phyloP scores from a whole-genome alignment of 495 filamentous ascomycete species.

The Talaromyces nanjingensis region DNA sequence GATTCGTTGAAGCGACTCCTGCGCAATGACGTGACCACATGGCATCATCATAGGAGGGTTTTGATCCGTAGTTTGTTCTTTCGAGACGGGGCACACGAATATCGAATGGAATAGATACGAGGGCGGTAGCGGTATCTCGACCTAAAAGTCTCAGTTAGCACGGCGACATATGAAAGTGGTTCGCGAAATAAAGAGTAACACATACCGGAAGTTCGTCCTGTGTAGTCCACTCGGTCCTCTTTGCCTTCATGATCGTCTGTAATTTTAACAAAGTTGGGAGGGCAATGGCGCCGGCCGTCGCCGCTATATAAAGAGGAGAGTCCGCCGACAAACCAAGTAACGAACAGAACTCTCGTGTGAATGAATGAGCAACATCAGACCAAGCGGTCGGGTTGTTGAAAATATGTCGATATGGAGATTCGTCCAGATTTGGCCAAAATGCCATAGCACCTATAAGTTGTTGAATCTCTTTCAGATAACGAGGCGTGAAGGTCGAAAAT shows the following conservation, averaged over 20 bases:
- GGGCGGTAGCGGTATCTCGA: slow-evolving; percentile 82
- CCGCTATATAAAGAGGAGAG: slow-evolving; percentile 84
- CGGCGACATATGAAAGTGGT: not conserved
- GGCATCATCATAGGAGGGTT: slow-evolving; percentile 98
- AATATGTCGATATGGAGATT: slow-evolving; percentile 66
- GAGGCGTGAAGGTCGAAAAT: slow-evolving; percentile 57
- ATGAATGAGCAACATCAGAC: slow-evolving; percentile 71
- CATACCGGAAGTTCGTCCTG: slow-evolving; percentile 77
- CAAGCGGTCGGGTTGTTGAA: slow-evolving; percentile 72
- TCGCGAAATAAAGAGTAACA: not conserved
- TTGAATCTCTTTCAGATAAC: slow-evolving; percentile 69
- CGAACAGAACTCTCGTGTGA: slow-evolving; percentile 93
- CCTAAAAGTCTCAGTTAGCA: slow-evolving; percentile 26
- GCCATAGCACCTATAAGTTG: slow-evolving; percentile 71
- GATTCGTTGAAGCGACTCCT: slow-evolving; percentile 69
- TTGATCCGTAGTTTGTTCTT: slow-evolving; percentile 86
- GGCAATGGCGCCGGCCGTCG: slow-evolving; percentile 85
- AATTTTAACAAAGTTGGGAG: slow-evolving; percentile 79
- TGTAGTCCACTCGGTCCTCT: slow-evolving; percentile 91
- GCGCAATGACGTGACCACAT: slow-evolving; percentile 89
- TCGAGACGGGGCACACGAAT: slow-evolving; percentile 94
- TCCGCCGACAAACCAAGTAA: slow-evolving; percentile 80
- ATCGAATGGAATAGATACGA: slow-evolving; percentile 91
- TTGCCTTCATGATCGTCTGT: slow-evolving; percentile 72
- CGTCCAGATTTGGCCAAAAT: slow-evolving; percentile 58